phyloP scores from a whole-genome alignment of 2,329 filamentous ascomycete genomes.

The Penicillium occitanis region DNA sequence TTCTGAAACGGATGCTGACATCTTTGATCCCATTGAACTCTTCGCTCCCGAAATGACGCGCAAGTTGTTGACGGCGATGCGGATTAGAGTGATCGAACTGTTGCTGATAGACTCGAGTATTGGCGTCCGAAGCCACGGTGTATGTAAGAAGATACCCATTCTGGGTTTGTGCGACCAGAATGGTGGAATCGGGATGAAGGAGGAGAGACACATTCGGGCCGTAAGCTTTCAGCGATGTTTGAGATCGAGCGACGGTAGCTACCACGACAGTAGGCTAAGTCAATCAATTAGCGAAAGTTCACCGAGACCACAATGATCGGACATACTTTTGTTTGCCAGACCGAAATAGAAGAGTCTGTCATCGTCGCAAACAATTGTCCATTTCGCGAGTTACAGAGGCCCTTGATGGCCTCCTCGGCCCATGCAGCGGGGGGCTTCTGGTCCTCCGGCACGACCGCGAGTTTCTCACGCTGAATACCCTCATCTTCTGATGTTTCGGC shows the following conservation, averaged over 20 bases:
- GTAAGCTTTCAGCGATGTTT: conserved; percentile 75
- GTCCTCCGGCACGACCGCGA: conserved; percentile 29
- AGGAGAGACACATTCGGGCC: conserved; percentile 81
- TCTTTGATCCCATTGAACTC: conserved; percentile 82
- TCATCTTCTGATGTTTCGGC: conserved; percentile 22
- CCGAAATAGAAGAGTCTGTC: conserved; percentile 77
- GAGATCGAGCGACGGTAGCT: conserved; percentile 79
- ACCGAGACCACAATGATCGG: conserved; percentile 25
- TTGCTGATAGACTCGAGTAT: conserved; percentile 80
- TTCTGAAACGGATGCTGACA: conserved; percentile 86
- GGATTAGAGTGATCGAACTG: conserved; percentile 60
- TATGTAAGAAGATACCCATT: conserved; percentile 92
- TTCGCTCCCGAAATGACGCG: conserved; percentile 65
- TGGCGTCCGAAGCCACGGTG: conserved; percentile 79
- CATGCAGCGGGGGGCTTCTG: conserved; percentile 35
- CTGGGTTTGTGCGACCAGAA: conserved; percentile 85
- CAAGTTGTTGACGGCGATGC: conserved; percentile 47
- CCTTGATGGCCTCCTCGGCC: conserved; percentile 67
- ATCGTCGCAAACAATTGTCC: conserved; percentile 86
- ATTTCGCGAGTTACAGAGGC: conserved; percentile 72
- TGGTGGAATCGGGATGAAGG: conserved; percentile 85
- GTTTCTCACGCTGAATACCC: conserved; percentile 26
- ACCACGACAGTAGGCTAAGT: conserved; percentile 80
- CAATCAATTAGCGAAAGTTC: conserved; percentile 26
- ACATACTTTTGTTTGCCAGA: conserved; percentile 91